These are phyloP conservation scores for Candida awuae DNA, from an alignment of 805 yeast species.

Conservation along the genomic window DNA sequence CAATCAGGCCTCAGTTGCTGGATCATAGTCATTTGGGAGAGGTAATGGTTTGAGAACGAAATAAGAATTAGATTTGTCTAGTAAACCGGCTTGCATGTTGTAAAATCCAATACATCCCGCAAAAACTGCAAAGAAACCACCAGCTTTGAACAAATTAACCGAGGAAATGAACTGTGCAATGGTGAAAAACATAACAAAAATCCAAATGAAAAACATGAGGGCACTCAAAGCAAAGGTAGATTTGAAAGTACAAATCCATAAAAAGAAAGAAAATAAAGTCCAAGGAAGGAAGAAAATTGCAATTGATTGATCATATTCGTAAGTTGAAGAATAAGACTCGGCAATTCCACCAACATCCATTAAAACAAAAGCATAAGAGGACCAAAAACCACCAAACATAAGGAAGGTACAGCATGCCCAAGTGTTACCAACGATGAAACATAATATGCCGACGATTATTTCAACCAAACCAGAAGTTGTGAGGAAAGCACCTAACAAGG, in stretches of 20 bases:
- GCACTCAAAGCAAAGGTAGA: slow-evolving; percentile 36
- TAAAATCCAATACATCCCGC: slow-evolving; percentile 39
- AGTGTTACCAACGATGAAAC: slow-evolving; percentile 42
- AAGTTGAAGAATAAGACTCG: slow-evolving; percentile 30
- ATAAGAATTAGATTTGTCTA: slow-evolving; percentile 50
- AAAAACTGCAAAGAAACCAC: slow-evolving; percentile 40
- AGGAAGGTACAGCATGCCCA: slow-evolving; percentile 48
- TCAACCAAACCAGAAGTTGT: slow-evolving; percentile 45
- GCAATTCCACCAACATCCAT: slow-evolving; percentile 37
- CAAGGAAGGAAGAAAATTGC: slow-evolving; percentile 45
- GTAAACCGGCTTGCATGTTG: slow-evolving; percentile 40
- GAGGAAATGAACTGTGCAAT: slow-evolving; percentile 36
- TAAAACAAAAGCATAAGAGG: slow-evolving; percentile 39
- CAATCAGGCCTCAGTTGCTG: slow-evolving; percentile 11
- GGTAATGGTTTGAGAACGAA: slow-evolving; percentile 41
- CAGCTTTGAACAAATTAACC: slow-evolving; percentile 32
- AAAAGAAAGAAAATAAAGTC: slow-evolving; percentile 41
- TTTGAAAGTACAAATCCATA: slow-evolving; percentile 41
- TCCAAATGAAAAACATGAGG: slow-evolving; percentile 36
- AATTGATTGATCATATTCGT: slow-evolving; percentile 35
- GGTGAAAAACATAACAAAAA: slow-evolving; percentile 39
- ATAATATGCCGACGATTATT: slow-evolving; percentile 44
- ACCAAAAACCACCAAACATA: slow-evolving; percentile 51
- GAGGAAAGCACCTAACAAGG: slow-evolving; percentile 38
- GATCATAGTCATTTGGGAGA: slow-evolving; percentile 33